A percentile compares a stretch with the other conserved stretches of the same genome.
Conservation (phyloP, 108 stramenopile genomes). For the Conticribra weissflogii region DNA sequence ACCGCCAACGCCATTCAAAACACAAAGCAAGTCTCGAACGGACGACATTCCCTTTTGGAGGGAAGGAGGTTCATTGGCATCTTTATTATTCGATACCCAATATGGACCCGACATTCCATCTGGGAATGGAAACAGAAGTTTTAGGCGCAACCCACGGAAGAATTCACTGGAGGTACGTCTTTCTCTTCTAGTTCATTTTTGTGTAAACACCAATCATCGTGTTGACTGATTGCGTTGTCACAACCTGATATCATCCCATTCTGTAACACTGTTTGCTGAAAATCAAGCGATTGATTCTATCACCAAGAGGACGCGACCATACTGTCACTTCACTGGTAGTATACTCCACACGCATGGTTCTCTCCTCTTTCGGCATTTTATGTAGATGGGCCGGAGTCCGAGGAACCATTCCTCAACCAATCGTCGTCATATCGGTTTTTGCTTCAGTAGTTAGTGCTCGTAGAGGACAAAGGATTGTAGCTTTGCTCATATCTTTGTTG, state of each 20-base stretch:
- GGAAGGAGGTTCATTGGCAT: slow-evolving; percentile 36
- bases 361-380: slow-evolving; percentile 38
- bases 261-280: not conserved
- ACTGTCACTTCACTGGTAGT: slow-evolving; percentile 40
- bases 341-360: slow-evolving; percentile 23
- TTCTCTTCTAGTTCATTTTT: not conserved
- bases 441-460: slow-evolving; percentile 51
- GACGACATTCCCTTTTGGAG: slow-evolving; percentile 47
- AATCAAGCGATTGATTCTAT: slow-evolving; percentile 29
- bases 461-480: slow-evolving; percentile 42
- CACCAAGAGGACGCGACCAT: slow-evolving; percentile 25
- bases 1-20: not conserved
- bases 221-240: no score
- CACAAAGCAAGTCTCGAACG: slow-evolving; percentile 12
- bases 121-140: slow-evolving; percentile 1
- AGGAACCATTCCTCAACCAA: slow-evolving; percentile 70
- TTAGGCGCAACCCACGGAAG: no score
- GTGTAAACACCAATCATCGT: no score
- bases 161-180: slow-evolving; percentile 26
- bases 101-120: not conserved
- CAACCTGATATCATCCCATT: no score
- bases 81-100: slow-evolving; percentile 40
- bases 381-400: slow-evolving; percentile 76
- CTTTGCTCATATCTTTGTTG: slow-evolving; percentile 54
- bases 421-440: slow-evolving; percentile 56